phyloP scores from a whole-genome alignment of 352 stramenopile species.

The Phytopythium mirpurense region DNA sequence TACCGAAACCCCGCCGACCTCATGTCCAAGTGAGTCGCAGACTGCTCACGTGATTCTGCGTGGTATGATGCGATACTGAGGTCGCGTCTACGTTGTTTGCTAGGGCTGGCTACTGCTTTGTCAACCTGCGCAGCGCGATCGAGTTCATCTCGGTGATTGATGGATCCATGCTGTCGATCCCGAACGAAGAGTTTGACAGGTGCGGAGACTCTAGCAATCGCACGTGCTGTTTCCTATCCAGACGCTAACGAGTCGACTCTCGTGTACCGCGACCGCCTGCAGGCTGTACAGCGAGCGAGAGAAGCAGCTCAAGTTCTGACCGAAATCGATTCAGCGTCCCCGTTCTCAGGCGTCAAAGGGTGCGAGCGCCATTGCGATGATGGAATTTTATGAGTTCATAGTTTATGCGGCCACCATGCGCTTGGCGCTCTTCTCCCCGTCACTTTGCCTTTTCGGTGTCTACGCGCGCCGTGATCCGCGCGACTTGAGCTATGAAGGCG shows the following conservation, averaged over 20 bases:
- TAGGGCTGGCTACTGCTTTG: constrained; percentile 89
- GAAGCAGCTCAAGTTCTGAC: constrained; percentile 12
- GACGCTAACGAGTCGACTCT: background rate
- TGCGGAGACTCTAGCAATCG: too few relatives aligned
- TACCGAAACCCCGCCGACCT: constrained; percentile 86
- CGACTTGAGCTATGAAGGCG: too few relatives aligned
- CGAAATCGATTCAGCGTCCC: background rate
- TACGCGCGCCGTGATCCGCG: too few relatives aligned
- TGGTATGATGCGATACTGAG: too few relatives aligned
- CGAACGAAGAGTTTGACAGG: constrained; percentile 72
- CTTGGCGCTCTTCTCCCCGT: background rate
- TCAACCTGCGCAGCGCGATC: constrained; percentile 87
- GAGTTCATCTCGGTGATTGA: constrained; percentile 89
- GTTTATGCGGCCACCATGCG: background rate
- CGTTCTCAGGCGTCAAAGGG: background rate
- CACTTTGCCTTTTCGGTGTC: too few relatives aligned
- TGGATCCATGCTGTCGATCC: constrained; percentile 77
- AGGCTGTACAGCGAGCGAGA: constrained; percentile 39
- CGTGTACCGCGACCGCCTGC: too few relatives aligned
- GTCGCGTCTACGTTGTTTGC: background rate
- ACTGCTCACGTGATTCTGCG: too few relatives aligned
- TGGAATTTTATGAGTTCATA: background rate
- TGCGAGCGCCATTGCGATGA: background rate
- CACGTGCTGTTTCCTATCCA: too few relatives aligned
- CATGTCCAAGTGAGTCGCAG: constrained; percentile 76